Conservation (phyloP, 768 basidiomycete genomes). For the Tephrocybe sp. region DNA sequence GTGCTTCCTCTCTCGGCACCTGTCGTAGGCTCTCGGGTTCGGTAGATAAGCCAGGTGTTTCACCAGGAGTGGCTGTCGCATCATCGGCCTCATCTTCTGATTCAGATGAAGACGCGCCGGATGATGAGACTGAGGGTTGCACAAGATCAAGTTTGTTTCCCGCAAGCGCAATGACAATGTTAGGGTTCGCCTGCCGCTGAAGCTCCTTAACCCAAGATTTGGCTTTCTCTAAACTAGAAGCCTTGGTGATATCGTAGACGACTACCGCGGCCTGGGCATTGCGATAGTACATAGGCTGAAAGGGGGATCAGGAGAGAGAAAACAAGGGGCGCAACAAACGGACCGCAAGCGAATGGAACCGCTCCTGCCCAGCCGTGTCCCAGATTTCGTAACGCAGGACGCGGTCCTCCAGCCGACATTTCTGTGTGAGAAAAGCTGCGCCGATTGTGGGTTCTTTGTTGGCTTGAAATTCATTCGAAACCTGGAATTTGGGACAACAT, state of each 20-base stretch:
- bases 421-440: constrained; percentile 93
- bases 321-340: constrained; percentile 29
- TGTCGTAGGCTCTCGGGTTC: constrained; percentile 81
- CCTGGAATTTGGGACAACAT: constrained; percentile 46
- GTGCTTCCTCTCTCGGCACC: constrained; percentile 92
- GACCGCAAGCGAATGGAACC: constrained; percentile 95
- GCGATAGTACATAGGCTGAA: constrained; percentile 96
- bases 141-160: constrained; percentile 97
- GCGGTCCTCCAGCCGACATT: constrained; percentile 93
- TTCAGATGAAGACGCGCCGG: constrained; percentile 56
- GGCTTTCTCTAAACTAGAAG: constrained; percentile 94
- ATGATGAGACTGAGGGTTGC: constrained; percentile 56
- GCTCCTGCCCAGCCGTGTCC: constrained; percentile 95
- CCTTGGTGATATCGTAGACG: constrained; percentile 97
- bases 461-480: constrained; percentile 96
- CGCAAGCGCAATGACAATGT: constrained; percentile 97
- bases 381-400: constrained; percentile 95
- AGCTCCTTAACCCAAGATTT: constrained; percentile 99
- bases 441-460: constrained; percentile 99
- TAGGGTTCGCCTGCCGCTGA: constrained; percentile 97
- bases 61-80: constrained; percentile 85
- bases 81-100: constrained; percentile 91
- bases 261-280: constrained; percentile 98
- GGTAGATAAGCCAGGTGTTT: constrained; percentile 50
- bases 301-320: constrained; percentile 14